A percentile compares a stretch with the other conserved stretches of the same genome.
Evolutionary conservation across 1,284 basidiomycete genomes (phyloP).

Genomic region (Agroathelia rolfsii): DNA sequence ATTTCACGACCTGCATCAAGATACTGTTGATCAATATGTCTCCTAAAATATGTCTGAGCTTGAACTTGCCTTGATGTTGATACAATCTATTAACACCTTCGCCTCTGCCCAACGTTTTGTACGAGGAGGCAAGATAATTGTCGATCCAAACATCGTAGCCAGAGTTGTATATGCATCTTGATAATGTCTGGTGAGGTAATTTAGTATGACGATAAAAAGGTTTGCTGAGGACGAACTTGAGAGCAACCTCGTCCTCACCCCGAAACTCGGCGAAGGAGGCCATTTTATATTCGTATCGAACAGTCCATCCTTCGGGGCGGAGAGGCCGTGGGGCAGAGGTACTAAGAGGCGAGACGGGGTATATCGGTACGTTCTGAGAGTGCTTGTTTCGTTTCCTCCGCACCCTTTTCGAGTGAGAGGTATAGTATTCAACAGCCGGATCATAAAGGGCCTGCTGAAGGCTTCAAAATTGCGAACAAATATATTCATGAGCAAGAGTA

Average conservation of each 20-base stretch:
- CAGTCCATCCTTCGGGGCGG: slow-evolving; percentile 84
- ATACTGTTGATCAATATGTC: slow-evolving; percentile 3
- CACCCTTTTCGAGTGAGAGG: slow-evolving; percentile 83
- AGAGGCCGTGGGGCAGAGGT: slow-evolving; percentile 46
- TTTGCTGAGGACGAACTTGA: slow-evolving; percentile 47
- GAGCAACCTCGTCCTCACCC: slow-evolving; percentile 81
- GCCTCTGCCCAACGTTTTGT: slow-evolving; percentile 98
- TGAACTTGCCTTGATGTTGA: slow-evolving; percentile 67
- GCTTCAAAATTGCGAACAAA: slow-evolving; percentile 27
- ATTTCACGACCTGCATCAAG: slow-evolving; percentile 61
- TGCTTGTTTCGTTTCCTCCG: slow-evolving; percentile 80
- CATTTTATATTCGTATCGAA: slow-evolving; percentile 96
- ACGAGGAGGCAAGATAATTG: slow-evolving; percentile 76
- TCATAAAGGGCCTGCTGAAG: slow-evolving; percentile 85
- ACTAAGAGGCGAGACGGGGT: slow-evolving; percentile 35
- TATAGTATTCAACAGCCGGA: slow-evolving; percentile 86
- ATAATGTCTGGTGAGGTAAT: slow-evolving; percentile 54
- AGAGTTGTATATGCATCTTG: slow-evolving; percentile 83
- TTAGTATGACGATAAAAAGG: slow-evolving; percentile 10
- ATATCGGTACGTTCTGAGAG: slow-evolving; percentile 39
- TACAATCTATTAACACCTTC: slow-evolving; percentile 89
- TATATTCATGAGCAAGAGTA: slow-evolving; percentile 3
- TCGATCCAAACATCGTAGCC: slow-evolving; percentile 80
- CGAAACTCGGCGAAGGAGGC: slow-evolving; percentile 92
- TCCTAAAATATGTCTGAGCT: slow-evolving; percentile 1